phyloP scores from a whole-genome alignment of 306 rosid species.

The Cyamopsis tetragonoloba region DNA sequence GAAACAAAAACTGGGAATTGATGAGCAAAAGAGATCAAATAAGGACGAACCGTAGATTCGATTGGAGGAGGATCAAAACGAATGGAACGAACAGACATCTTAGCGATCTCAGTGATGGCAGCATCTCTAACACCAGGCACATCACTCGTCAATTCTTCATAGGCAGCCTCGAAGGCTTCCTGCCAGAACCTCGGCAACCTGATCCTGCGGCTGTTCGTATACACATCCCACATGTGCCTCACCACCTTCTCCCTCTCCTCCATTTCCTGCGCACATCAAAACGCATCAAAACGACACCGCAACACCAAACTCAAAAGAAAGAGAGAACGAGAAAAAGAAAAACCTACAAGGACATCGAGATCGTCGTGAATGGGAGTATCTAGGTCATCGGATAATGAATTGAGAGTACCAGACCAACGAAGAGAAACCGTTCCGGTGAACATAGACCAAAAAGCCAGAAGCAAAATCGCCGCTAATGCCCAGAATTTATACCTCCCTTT shows the following conservation, averaged over 20 bases:
- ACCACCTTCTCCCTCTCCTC: slow-evolving; percentile 99
- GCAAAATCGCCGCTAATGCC: slow-evolving; percentile 89
- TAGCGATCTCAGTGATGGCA: slow-evolving; percentile 85
- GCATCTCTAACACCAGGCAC: slow-evolving; percentile 66
- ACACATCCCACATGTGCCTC: slow-evolving; percentile 97
- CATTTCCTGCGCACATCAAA: slow-evolving; percentile 63
- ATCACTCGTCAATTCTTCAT: slow-evolving; percentile 84
- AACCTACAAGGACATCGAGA: slow-evolving; percentile 88
- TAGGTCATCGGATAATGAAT: slow-evolving; percentile 54
- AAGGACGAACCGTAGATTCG: slow-evolving; percentile 66
- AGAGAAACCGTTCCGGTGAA: slow-evolving; percentile 96
- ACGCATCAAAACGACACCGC: neutral
- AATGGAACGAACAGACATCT: slow-evolving; percentile 85
- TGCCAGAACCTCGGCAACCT: slow-evolving; percentile 93
- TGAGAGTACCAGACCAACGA: slow-evolving; percentile 90
- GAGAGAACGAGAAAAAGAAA: neutral
- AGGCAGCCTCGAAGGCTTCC: slow-evolving; percentile 94
- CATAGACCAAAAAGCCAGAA: slow-evolving; percentile 98
- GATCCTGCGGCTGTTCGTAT: slow-evolving; percentile 88
- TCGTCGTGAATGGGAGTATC: slow-evolving; percentile 71
- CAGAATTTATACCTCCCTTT: slow-evolving; percentile 90
- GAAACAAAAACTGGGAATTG: too few species aligned
- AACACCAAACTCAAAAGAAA: neutral
- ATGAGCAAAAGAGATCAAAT: neutral
- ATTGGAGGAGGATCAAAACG: slow-evolving; percentile 70